These are phyloP conservation scores for Cryphonectria radicalis DNA, from an alignment of 2,329 filamentous ascomycete genomes.

Conservation along the genomic window DNA sequence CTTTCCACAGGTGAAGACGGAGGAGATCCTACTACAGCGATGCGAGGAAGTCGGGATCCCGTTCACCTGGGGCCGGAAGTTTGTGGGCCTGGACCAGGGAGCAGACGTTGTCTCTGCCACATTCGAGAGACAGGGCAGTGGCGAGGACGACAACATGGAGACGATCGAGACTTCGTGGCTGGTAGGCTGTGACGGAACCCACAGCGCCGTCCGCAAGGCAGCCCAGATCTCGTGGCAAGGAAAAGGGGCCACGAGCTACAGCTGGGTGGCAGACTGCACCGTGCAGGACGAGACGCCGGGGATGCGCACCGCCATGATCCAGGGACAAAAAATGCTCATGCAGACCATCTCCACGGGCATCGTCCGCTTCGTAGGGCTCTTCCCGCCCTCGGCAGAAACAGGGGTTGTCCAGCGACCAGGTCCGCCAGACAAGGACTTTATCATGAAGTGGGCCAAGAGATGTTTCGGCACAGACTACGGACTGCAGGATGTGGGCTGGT, in stretches of 20 bases:
- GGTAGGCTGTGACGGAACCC: constrained; percentile 49
- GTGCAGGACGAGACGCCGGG: constrained; percentile 32
- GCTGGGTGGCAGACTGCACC: constrained; percentile 40
- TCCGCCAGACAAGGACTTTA: background rate
- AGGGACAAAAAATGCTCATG: constrained; percentile 8
- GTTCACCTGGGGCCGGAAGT: constrained; percentile 18
- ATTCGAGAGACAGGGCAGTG: background rate
- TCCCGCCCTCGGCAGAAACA: background rate
- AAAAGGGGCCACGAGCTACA: constrained; percentile 42
- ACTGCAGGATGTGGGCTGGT: constrained; percentile 17
- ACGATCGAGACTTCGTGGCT: constrained; percentile 41
- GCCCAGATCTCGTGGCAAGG: constrained; percentile 44
- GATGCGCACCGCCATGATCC: background rate
- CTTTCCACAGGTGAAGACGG: constrained; percentile 15
- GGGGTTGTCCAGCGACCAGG: background rate
- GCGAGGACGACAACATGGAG: background rate
- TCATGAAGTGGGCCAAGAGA: constrained; percentile 6
- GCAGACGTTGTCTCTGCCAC: constrained; percentile 7
- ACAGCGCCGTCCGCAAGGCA: constrained; percentile 44
- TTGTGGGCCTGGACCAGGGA: background rate
- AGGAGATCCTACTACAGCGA: constrained; percentile 14
- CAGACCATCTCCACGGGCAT: constrained; percentile 7
- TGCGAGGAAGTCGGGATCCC: constrained; percentile 22
- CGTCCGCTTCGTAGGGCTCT: constrained; percentile 3
- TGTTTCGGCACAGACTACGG: constrained; percentile 15